Percentiles rank a stretch among this genome's conserved stretches.
Conservation (phyloP, 2,329 filamentous ascomycete species). For the Cladosporium sp. region DNA sequence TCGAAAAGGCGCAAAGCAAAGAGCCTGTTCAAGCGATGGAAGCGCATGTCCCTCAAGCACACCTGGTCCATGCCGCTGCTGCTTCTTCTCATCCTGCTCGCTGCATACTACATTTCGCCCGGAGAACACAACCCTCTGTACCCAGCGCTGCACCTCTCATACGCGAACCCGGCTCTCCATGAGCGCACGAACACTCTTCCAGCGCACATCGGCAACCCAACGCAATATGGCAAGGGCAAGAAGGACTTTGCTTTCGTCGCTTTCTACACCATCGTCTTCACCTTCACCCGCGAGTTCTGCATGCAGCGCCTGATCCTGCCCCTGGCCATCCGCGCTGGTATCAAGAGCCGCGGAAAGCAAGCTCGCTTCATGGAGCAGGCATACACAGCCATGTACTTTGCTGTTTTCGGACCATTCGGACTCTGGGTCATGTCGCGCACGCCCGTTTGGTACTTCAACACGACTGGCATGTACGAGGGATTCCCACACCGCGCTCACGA, state of each 20-base stretch:
- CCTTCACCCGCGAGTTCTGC: conserved; percentile 91
- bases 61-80: conserved; percentile 70
- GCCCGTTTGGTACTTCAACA: conserved; percentile 97
- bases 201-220: conserved; percentile 41
- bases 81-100: conserved; percentile 64
- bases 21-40: conserved; percentile 48
- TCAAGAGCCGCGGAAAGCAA: conserved; percentile 75
- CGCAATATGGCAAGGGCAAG: conserved; percentile 84
- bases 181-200: conserved; percentile 47
- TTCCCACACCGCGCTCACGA: conserved; percentile 85
- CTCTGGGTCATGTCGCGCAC: conserved; percentile 88
- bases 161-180: conserved; percentile 58
- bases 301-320: conserved; percentile 89
- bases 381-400: conserved; percentile 92
- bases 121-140: conserved; percentile 75
- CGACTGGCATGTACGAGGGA: conserved; percentile 81
- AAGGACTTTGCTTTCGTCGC: conserved; percentile 83
- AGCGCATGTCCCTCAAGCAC: conserved; percentile 52
- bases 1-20: conserved; percentile 52
- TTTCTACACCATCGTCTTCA: conserved; percentile 88
- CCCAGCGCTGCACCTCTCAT: conserved; percentile 86
- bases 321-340: conserved; percentile 68
- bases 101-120: conserved; percentile 74
- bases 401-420: conserved; percentile 76
- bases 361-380: conserved; percentile 93